These are phyloP conservation scores for Cryptosporidium felis DNA, from an alignment of 169 alveolate species.

Conservation along the genomic window DNA sequence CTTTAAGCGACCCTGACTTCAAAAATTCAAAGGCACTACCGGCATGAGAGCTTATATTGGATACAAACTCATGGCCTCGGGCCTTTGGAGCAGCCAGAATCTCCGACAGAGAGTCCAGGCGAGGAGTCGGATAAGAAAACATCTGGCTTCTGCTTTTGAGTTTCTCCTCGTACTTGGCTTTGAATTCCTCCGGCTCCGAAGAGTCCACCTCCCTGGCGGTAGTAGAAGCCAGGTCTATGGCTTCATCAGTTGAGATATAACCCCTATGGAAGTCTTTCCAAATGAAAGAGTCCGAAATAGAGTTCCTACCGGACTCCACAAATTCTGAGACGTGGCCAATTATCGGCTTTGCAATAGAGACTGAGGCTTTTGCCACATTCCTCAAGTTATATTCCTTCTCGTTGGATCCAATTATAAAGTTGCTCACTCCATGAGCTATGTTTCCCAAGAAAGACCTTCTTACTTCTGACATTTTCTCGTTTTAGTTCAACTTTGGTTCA, in stretches of 20 bases:
- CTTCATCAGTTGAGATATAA: conserved; percentile 62
- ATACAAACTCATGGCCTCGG: not conserved
- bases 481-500: too few species aligned
- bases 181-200: conserved; percentile 56
- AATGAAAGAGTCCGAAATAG: conserved; percentile 32
- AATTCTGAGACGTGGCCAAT: conserved; percentile 16
- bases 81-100: conserved; percentile 1
- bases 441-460: conserved; percentile 12
- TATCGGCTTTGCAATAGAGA: conserved; percentile 32
- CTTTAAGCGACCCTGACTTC: not conserved
- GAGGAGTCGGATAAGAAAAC: conserved; percentile 41
- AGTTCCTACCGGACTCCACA: conserved; percentile 41
- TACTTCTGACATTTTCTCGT: conserved; percentile 58
- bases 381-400: conserved; percentile 18
- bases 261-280: conserved; percentile 35
- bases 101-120: conserved; percentile 16
- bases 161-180: conserved; percentile 33
- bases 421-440: conserved; percentile 18
- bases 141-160: conserved; percentile 31
- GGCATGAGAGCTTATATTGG: not conserved
- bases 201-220: conserved; percentile 38
- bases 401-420: conserved; percentile 26
- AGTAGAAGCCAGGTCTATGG: conserved; percentile 60
- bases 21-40: not conserved
- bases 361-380: conserved; percentile 37